Evolutionary conservation across 805 yeast genomes (phyloP).

Genomic region (Pichia sporocuriosa): DNA sequence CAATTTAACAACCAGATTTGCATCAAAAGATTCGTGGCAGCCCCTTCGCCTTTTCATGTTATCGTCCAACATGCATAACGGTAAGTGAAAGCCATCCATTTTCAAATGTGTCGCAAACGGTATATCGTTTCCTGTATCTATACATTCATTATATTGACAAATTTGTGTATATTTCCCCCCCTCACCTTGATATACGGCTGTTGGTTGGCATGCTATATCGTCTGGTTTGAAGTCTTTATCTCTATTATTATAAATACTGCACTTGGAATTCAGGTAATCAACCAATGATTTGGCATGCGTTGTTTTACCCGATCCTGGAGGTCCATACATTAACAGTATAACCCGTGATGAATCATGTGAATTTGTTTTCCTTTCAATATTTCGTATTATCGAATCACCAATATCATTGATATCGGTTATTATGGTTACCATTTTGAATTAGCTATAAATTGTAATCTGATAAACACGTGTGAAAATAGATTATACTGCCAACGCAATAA

Average conservation of each 20-base stretch:
- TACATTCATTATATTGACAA: conserved; percentile 1
- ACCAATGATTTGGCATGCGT: conserved; percentile 50
- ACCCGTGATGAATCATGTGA: conserved; percentile 27
- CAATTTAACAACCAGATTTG: conserved; percentile 36
- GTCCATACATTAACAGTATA: conserved; percentile 58
- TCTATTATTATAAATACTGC: background rate
- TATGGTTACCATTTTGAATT: background rate
- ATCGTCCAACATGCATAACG: conserved; percentile 39
- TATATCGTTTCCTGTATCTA: background rate
- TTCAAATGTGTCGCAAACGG: conserved; percentile 45
- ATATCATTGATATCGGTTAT: background rate
- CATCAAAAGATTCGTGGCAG: conserved; percentile 81
- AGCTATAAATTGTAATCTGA: too few relatives aligned
- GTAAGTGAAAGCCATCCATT: conserved; percentile 76
- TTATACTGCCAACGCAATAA: background rate
- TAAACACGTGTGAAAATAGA: background rate
- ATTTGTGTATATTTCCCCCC: conserved; percentile 4
- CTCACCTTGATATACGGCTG: background rate
- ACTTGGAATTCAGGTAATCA: conserved; percentile 29
- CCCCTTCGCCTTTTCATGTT: conserved; percentile 66
- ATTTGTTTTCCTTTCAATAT: background rate
- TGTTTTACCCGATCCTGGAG: conserved; percentile 84
- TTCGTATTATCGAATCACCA: background rate
- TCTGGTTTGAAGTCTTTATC: too few relatives aligned
- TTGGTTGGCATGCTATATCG: too few relatives aligned